Evolutionary conservation across 345 rosid species (phyloP), one percentile per base, ranked within the genome.

Genomic region (Laguncularia racemosa): DNA sequence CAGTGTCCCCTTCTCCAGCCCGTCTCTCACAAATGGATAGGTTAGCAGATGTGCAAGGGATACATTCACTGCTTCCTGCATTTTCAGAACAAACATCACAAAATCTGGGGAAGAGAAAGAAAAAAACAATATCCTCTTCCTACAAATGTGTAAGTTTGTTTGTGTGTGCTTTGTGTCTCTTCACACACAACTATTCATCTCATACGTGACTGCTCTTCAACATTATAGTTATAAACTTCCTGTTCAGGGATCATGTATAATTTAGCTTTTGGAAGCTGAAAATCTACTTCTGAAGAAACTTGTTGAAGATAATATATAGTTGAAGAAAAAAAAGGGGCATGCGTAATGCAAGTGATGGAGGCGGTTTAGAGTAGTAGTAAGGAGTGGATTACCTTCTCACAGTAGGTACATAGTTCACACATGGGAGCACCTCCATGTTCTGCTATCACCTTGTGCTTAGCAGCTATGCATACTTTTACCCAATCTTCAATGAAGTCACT

Each of bases 401-500:
- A 93, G 58, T 63, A 56, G 20, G 63, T 40, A 40, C 97, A 85
- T 53, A 78, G 91, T 0, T 64, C 85, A 17, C 64, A 73, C 40
- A 89, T 67, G 21, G 69, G 26, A 44, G 58, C 16, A 14, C 58
- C 53, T 3, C 78, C 71, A 26, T 70, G 63, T 20, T 73, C 84
- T 16, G 95, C 58, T 19, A 62, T 13, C 58, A 89, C 89, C 78
- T 86, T 89, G 23, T 69, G 13, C 80, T 76, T 92, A 58, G 98
- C 98, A 11, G 95, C 89, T 46, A 83, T 26, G 48, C 88, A 64
- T 53, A 86, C 68, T 64, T 84, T 84, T 23, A 89, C 98, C 98
- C 98, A 92, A 21, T 92, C 97, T 75, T 92, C 97, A 12, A 92
- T 92, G 80, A 92, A 92, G 56, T 92, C 96, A 57, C 98, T 92